Base-by-base conservation (phyloP, 441 rosid genomes). In the Erysimum cheiri region DNA sequence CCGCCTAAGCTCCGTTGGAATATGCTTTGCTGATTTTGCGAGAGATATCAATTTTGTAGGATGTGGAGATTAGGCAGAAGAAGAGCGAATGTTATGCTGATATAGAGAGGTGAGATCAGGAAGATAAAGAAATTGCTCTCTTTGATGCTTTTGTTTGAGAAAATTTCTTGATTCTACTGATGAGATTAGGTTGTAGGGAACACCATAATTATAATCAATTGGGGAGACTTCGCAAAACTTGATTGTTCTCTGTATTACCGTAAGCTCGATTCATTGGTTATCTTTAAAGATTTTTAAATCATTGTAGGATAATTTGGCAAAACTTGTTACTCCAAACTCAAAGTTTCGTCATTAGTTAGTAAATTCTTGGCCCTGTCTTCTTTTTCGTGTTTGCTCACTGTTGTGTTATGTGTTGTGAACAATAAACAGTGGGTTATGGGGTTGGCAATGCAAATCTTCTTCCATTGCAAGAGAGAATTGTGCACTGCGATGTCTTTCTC, bases 381-480 rank as follows among this genome's bases (percentile, higher is more conserved):
- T 19, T 19, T 19, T 19, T 19, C 22, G 22, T 7, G 2, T n/a
- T 68, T 14, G 31, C 60, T 60, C 56, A 35, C 46, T 62, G 67
- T 49, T 71, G 26, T 53, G 56, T 59, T 48, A 12, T 75, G 39
- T 70, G 26, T 43, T 72, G 47, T 74, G 31, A 64, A 56, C 57
- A 70, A 64, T 56, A n/a, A 77, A 55, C 77, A 91, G 97, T 77
- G 98, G 98, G 61, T 68, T 93, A 43, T 91, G 97, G 98, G 98
- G 97, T 52, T 80, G 75, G 77, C 85, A 78, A 33, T 93, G 97
- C 81, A 87, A 83, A 80, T 81, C 91, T 39, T 88, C 97, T 14
- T 39, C 75, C 67, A 73, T 87, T 46, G 89, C 87, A 0, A 86
- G 83, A 78, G 98, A 90, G 82, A 93, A 93, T 57, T 93, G 98